These are phyloP conservation scores for Pseudogymnoascus sp. DNA, from an alignment of 2,329 filamentous ascomycete species.

Conservation along the genomic window DNA sequence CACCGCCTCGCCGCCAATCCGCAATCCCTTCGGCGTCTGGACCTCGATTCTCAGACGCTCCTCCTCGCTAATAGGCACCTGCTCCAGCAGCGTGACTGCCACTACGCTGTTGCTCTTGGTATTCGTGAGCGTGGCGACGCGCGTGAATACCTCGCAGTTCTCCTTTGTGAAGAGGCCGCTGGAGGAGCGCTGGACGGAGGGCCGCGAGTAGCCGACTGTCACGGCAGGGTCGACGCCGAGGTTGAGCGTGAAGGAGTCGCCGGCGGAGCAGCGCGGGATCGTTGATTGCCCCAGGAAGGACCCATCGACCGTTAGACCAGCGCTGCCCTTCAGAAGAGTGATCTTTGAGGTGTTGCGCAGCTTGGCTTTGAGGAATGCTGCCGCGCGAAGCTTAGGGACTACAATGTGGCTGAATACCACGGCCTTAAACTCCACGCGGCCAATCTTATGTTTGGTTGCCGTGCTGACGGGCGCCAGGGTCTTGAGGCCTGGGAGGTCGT, in stretches of 20 bases:
- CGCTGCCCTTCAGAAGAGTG: slow-evolving; percentile 46
- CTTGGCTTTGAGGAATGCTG: slow-evolving; percentile 50
- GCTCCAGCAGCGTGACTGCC: slow-evolving; percentile 47
- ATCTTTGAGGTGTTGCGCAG: slow-evolving; percentile 48
- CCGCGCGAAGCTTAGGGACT: slow-evolving; percentile 51
- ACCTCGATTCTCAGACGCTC: slow-evolving; percentile 47
- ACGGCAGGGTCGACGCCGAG: slow-evolving; percentile 54
- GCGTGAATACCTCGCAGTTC: slow-evolving; percentile 41
- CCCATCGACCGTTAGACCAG: slow-evolving; percentile 54
- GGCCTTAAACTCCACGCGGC: slow-evolving; percentile 42
- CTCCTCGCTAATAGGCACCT: slow-evolving; percentile 54
- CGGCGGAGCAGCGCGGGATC: slow-evolving; percentile 47
- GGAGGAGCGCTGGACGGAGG: slow-evolving; percentile 43
- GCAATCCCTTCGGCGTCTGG: slow-evolving; percentile 40
- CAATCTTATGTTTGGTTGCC: slow-evolving; percentile 50
- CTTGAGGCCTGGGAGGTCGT: slow-evolving; percentile 51
- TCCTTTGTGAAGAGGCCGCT: slow-evolving; percentile 47
- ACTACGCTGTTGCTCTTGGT: slow-evolving; percentile 35
- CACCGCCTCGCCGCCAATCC: slow-evolving; percentile 31
- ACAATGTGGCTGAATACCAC: slow-evolving; percentile 49
- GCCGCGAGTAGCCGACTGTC: slow-evolving; percentile 45
- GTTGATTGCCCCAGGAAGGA: slow-evolving; percentile 50
- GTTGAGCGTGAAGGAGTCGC: slow-evolving; percentile 43
- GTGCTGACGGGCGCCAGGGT: slow-evolving; percentile 44
- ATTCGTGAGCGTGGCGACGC: slow-evolving; percentile 43